Base-by-base conservation (phyloP, 2,329 filamentous ascomycete species). In the Chrysoporthe cubensis region DNA sequence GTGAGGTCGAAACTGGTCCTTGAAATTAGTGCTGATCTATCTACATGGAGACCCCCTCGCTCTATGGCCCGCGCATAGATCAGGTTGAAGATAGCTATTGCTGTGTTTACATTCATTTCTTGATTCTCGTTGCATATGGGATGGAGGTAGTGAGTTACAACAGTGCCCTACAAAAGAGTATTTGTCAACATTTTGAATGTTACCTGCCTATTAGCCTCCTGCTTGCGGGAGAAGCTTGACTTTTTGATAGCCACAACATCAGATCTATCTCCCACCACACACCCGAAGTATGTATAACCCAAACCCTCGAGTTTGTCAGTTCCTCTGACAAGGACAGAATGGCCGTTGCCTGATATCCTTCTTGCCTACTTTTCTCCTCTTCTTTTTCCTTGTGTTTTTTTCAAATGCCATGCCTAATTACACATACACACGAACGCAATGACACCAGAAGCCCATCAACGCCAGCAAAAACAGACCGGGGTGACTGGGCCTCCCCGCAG, bases 381-480 rank as follows among this genome's bases (percentile, higher is more conserved):
- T 34, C 32, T 32, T 16, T 8, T n/a, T 21, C 11, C 5, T n/a
- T 50, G 7, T 50, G 9, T 50, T 52, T 32, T 26, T 26, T 43
- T 44, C 62, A 57, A 26, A 62, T 66, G 61, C 62, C 65, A 43
- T 57, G 56, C 65, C 62, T 59, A 64, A 62, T 61, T 67, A 52
- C 52, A 69, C 34, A 66, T 60, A 62, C 21, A 57, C 57, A 44
- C 37, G 50, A 69, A 64, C 21, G 42, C 37, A 44, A 64, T 50
- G 59, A 62, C 42, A 64, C 21, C 44, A 48, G 26, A 67, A 65
- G 60, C 65, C 67, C 59, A 18, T 62, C 52, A 69, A 69, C 67
- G 67, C 67, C 67, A 26, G 32, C 57, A n/a, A 59, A 44, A 61
- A 64, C 7, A 64, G 26, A 54, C 50, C 50, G 32, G 32, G 50